Conservation (phyloP, 495 filamentous ascomycete species). For the Saxophila tyrrhenica region DNA sequence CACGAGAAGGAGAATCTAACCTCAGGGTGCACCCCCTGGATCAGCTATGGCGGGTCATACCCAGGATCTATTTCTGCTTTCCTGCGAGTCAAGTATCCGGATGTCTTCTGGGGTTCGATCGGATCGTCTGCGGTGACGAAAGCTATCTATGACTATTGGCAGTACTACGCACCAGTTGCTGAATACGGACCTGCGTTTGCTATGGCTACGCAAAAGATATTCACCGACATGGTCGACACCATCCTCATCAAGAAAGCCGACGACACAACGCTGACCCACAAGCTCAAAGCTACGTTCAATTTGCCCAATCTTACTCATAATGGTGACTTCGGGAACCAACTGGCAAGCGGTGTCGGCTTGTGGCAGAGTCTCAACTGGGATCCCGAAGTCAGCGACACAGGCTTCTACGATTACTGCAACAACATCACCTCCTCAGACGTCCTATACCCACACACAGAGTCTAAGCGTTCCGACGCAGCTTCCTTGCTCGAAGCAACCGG, state of each 20-base stretch:
- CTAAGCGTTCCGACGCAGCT: conserved; percentile 32
- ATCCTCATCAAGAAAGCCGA: conserved; percentile 47
- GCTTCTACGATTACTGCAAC: conserved; percentile 48
- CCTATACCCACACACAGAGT: conserved; percentile 37
- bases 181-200: conserved; percentile 45
- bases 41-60: conserved; percentile 66
- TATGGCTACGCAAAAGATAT: conserved; percentile 43
- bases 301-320: conserved; percentile 45
- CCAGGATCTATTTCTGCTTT: conserved; percentile 63
- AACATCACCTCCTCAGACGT: conserved; percentile 41
- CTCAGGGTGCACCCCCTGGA: conserved; percentile 46
- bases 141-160: conserved; percentile 62
- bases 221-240: conserved; percentile 52
- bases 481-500: conserved; percentile 38
- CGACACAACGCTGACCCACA: conserved; percentile 28
- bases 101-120: conserved; percentile 58
- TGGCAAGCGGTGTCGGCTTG: conserved; percentile 39
- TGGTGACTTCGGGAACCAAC: conserved; percentile 49
- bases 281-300: conserved; percentile 52
- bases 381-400: conserved; percentile 40
- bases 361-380: conserved; percentile 65
- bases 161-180: conserved; percentile 56
- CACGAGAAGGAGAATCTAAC: conserved; percentile 50
- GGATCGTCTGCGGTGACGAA: conserved; percentile 59
- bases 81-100: conserved; percentile 55